These are phyloP conservation scores for Solanum acaule DNA, from an alignment of 257 asterid genomes.

Conservation along the genomic window DNA sequence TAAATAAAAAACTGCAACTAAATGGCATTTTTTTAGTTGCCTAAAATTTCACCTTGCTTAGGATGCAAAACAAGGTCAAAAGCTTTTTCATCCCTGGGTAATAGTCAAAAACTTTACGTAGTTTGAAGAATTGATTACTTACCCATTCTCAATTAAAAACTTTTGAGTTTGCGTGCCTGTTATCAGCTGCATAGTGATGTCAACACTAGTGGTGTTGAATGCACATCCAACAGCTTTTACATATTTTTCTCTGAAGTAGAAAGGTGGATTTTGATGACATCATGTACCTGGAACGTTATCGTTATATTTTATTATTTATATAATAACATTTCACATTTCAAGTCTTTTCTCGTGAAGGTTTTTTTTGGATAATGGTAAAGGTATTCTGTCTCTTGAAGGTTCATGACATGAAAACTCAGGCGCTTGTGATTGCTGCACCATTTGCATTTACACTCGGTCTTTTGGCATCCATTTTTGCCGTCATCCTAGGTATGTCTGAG, in stretches of 20 bases:
- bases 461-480: slow-evolving; percentile 55
- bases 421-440: slow-evolving; percentile 74
- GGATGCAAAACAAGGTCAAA: background rate
- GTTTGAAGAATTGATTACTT: background rate
- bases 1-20: background rate
- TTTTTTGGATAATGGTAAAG: background rate
- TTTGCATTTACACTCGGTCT: slow-evolving; percentile 72
- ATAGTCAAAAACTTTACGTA: background rate
- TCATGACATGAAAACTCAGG: slow-evolving; percentile 46
- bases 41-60: background rate
- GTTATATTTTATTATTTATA: background rate
- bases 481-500: slow-evolving; percentile 41
- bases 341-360: background rate
- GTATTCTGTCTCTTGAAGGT: slow-evolving; percentile 25
- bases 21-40: background rate
- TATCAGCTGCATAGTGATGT: background rate
- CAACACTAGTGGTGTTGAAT: background rate
- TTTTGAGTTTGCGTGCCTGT: background rate
- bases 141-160: background rate
- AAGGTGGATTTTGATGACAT: background rate
- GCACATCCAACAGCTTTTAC: background rate
- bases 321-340: background rate
- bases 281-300: background rate
- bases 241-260: background rate
- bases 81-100: background rate